Conservation (phyloP, 2,329 filamentous ascomycete genomes). For the Lizonia empirigonia region DNA sequence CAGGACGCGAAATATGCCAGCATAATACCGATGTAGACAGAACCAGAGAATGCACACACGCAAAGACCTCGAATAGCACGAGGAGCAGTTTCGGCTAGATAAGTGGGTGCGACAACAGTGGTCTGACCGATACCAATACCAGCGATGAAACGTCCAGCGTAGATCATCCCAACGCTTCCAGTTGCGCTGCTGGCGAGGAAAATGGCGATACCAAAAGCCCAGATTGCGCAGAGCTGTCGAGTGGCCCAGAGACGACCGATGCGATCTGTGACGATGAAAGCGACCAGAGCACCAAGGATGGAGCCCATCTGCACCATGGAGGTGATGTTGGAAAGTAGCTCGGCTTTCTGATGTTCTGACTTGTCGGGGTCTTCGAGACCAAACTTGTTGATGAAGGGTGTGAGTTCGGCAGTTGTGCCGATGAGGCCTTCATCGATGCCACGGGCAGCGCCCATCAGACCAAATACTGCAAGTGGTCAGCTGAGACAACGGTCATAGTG, state of each 20-base stretch:
- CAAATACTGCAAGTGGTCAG: conserved; percentile 56
- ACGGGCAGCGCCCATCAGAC: conserved; percentile 75
- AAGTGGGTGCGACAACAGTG: conserved; percentile 71
- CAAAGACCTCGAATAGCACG: conserved; percentile 73
- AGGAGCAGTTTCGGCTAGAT: conserved; percentile 74
- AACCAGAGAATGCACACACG: conserved; percentile 71
- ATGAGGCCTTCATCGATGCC: conserved; percentile 84
- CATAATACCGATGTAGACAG: conserved; percentile 76
- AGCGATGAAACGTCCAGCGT: conserved; percentile 69
- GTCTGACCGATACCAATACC: conserved; percentile 71
- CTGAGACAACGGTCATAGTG: too few relatives aligned
- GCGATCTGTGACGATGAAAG: conserved; percentile 57
- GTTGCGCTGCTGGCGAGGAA: conserved; percentile 46
- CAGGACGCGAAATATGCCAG: conserved; percentile 75
- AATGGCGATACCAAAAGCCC: conserved; percentile 50
- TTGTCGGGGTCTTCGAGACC: conserved; percentile 42
- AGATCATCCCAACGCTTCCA: conserved; percentile 57
- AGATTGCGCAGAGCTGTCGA: conserved; percentile 49
- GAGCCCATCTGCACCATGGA: conserved; percentile 83
- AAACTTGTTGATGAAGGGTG: conserved; percentile 45
- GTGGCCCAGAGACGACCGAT: conserved; percentile 53
- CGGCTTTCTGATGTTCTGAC: conserved; percentile 39
- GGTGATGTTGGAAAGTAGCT: conserved; percentile 67
- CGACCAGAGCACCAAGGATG: conserved; percentile 71
- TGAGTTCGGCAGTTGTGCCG: conserved; percentile 62